Percentiles rank a stretch among this genome's conserved stretches.
phyloP scores from a whole-genome alignment of 345 rosid genomes.

The Gossypium rotundifolium region DNA sequence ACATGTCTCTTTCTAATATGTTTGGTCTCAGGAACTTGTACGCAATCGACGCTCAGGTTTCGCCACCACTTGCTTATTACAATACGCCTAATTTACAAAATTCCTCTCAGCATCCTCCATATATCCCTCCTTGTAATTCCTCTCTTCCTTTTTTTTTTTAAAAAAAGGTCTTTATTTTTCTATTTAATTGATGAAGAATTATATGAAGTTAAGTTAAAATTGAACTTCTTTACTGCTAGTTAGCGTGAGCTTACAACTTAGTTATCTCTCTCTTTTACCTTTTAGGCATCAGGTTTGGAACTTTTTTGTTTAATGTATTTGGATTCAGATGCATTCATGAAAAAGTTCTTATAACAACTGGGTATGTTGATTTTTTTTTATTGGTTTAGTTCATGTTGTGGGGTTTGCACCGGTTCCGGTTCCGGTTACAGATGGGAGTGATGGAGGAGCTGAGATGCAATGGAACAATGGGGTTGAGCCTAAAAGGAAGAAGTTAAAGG shows the following conservation, averaged over 20 bases:
- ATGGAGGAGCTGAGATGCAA: constrained; percentile 45
- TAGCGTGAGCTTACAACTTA: background rate
- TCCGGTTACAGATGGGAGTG: constrained; percentile 43
- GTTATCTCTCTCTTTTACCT: background rate
- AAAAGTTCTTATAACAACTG: background rate
- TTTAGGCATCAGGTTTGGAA: background rate
- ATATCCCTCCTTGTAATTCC: constrained; percentile 66
- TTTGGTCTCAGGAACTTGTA: constrained; percentile 34
- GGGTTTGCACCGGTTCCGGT: constrained; percentile 51
- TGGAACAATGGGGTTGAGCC: constrained; percentile 61
- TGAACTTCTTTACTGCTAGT: background rate
- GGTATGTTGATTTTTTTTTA: background rate
- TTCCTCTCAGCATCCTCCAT: constrained; percentile 77
- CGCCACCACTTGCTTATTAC: constrained; percentile 38
- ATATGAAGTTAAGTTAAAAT: background rate
- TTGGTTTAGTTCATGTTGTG: constrained; percentile 61
- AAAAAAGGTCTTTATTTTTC: background rate
- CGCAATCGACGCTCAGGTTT: constrained; percentile 45
- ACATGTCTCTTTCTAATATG: background rate
- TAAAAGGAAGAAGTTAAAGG: constrained; percentile 51
- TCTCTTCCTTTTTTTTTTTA: background rate
- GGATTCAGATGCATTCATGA: background rate
- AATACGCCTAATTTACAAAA: constrained; percentile 39
- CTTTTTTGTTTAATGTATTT: background rate
- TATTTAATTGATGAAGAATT: background rate